Evolutionary conservation across 352 stramenopile genomes (phyloP), one percentile per base, ranked within the genome.

Genomic region (Phytophthora capsici): DNA sequence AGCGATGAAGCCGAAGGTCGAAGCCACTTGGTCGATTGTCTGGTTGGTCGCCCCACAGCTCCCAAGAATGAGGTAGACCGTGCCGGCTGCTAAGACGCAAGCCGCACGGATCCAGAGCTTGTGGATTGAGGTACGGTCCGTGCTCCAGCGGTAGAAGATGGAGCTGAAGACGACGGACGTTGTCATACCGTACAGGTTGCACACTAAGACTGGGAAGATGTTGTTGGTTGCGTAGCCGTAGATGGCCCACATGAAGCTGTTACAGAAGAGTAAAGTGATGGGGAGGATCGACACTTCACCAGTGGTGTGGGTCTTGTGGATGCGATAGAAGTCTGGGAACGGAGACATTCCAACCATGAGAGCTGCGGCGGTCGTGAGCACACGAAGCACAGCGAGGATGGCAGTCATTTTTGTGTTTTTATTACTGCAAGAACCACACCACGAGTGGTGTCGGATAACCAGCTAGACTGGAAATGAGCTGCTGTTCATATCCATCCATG

Each of bases 241-340:
- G 45, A 87, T 68, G 13, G 69, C 69, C 66, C 61, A 73, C 41
- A 79, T 68, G 50, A 73, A 73, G 57, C 68, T 69, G 45, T 77
- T 77, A 32, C 53, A 69, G 46, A 77, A 75, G n/a, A 80, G 38
- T 17, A 69, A 30, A 6, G 54, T 73, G 36, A 73, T 62, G 17
- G 72, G 68, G 10, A 80, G 38, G 34, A 75, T 63, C 6, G 68
- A 77, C 30, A 73, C 61, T 12, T 74, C 56, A 13, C 72, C 72
- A 6, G 68, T 80, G 3, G 56, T 65, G 36, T 71, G 63, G 2
- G 44, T 69, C 52, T 71, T 64, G 54, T 75, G 47, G 4, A 75
- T 71, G 13, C 69, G 72, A 22, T 69, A 78, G 50, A 77, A 73
- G 10, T 68, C 66, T 13, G 66, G 66, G 26, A 73, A 48, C 2